A percentile compares a stretch with the other conserved stretches of the same genome.
Evolutionary conservation across 2,329 filamentous ascomycete species (phyloP).

Genomic region (Microascus cirrosus): DNA sequence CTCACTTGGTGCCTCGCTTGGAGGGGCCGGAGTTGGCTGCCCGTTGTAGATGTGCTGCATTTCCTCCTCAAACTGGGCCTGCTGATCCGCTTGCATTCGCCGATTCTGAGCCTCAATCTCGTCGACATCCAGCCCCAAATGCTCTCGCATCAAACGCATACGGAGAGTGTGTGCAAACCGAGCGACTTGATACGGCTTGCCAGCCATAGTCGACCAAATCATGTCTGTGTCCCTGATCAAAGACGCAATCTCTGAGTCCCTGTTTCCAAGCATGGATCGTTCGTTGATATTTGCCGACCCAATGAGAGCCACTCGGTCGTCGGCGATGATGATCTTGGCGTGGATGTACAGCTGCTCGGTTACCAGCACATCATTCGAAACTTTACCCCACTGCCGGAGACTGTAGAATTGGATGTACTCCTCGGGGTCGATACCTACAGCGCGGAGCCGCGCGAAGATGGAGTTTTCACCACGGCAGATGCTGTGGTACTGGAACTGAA

Average conservation of each 20-base stretch:
- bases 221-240: constrained; percentile 89
- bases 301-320: constrained; percentile 86
- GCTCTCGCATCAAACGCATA: constrained; percentile 90
- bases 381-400: constrained; percentile 81
- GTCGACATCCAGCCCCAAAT: constrained; percentile 91
- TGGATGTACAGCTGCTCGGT: constrained; percentile 98
- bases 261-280: constrained; percentile 81
- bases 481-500: constrained; percentile 93
- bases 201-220: constrained; percentile 85
- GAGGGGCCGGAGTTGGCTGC: constrained; percentile 21
- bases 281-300: constrained; percentile 99
- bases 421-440: constrained; percentile 76
- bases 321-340: constrained; percentile 91
- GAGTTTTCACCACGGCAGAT: constrained; percentile 89
- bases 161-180: constrained; percentile 88
- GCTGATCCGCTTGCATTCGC: constrained; percentile 48
- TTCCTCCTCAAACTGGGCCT: constrained; percentile 34
- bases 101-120: constrained; percentile 74
- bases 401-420: constrained; percentile 96
- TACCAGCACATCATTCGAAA: constrained; percentile 65
- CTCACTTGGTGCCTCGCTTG: neutral
- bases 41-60: constrained; percentile 54
- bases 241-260: constrained; percentile 86
- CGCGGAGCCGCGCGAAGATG: constrained; percentile 77
- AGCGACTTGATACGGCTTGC: constrained; percentile 78